These are phyloP conservation scores for Bipolaris oryzae DNA, from an alignment of 2,329 filamentous ascomycete genomes.

Conservation along the genomic window DNA sequence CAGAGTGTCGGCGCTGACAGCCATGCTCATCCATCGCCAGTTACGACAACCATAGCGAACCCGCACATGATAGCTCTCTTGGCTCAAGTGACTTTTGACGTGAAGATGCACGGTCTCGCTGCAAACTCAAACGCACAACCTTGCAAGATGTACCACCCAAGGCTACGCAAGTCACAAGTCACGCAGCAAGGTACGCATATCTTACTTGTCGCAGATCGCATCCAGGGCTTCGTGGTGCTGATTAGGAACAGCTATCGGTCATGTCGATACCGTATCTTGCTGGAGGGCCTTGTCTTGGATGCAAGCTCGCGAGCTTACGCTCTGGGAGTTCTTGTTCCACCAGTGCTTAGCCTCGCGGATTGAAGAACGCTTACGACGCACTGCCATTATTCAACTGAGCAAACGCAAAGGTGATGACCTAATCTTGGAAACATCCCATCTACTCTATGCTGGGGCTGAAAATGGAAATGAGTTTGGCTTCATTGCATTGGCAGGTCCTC, in stretches of 20 bases:
- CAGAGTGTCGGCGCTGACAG: neutral
- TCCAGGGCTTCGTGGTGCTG: slow-evolving; percentile 1
- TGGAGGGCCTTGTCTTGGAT: slow-evolving; percentile 43
- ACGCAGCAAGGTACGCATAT: slow-evolving; percentile 14
- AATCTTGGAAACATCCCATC: neutral
- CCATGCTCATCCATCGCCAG: slow-evolving; percentile 28
- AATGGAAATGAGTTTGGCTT: neutral
- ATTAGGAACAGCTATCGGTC: slow-evolving; percentile 22
- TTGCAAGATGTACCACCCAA: slow-evolving; percentile 29
- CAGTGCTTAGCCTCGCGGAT: slow-evolving; percentile 28
- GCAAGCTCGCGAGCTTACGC: slow-evolving; percentile 38
- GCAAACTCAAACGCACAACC: slow-evolving; percentile 12
- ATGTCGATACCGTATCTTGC: slow-evolving; percentile 44
- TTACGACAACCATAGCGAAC: neutral
- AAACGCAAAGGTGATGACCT: neutral
- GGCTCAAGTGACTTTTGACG: slow-evolving; percentile 16
- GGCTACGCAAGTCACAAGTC: slow-evolving; percentile 29
- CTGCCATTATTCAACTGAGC: slow-evolving; percentile 14
- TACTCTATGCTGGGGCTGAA: neutral
- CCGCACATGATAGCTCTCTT: slow-evolving; percentile 15
- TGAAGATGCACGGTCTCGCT: slow-evolving; percentile 26
- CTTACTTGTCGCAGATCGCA: neutral
- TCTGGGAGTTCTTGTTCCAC: slow-evolving; percentile 41
- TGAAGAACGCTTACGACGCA: slow-evolving; percentile 19
- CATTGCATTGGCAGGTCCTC: neutral